Conservation (phyloP, 2,329 filamentous ascomycete species). For the Gnomoniopsis smithogilvyi region DNA sequence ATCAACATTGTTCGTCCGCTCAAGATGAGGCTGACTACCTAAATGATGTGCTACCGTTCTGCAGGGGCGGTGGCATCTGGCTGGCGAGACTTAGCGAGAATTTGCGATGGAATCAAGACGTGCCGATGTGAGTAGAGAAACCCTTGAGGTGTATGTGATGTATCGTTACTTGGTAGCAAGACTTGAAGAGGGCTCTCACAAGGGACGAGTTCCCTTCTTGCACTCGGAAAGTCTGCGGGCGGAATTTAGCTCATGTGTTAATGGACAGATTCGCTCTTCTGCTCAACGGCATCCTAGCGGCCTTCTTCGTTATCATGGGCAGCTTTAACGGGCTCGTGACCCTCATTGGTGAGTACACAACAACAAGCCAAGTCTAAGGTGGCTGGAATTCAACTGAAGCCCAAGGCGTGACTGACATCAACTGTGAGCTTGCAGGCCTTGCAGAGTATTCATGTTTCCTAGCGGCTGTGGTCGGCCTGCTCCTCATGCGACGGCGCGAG, state of each 20-base stretch:
- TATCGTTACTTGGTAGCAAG: too few relatives aligned
- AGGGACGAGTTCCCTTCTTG: too few relatives aligned
- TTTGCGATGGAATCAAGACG: background rate
- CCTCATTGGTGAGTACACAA: slow-evolving; percentile 22
- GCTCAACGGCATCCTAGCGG: slow-evolving; percentile 23
- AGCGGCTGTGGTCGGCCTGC: slow-evolving; percentile 24
- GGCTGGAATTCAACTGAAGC: background rate
- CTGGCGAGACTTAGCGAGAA: background rate
- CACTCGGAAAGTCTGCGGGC: too few relatives aligned
- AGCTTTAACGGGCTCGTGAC: slow-evolving; percentile 26
- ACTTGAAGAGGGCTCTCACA: too few relatives aligned
- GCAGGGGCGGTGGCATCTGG: background rate
- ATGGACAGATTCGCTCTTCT: slow-evolving; percentile 22
- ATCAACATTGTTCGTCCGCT: slow-evolving; percentile 16
- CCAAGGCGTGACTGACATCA: slow-evolving; percentile 1
- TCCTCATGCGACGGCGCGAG: slow-evolving; percentile 23
- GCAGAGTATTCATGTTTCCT: slow-evolving; percentile 25
- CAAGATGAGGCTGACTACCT: slow-evolving; percentile 26
- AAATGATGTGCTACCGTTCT: slow-evolving; percentile 15
- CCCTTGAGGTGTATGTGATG: background rate
- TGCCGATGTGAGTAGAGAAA: background rate
- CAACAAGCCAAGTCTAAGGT: background rate
- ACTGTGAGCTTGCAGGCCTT: slow-evolving; percentile 19
- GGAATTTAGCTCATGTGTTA: background rate
- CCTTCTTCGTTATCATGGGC: slow-evolving; percentile 24